These are phyloP conservation scores for Grosmannia huntii DNA, from an alignment of 2,329 filamentous ascomycete genomes.

Conservation along the genomic window DNA sequence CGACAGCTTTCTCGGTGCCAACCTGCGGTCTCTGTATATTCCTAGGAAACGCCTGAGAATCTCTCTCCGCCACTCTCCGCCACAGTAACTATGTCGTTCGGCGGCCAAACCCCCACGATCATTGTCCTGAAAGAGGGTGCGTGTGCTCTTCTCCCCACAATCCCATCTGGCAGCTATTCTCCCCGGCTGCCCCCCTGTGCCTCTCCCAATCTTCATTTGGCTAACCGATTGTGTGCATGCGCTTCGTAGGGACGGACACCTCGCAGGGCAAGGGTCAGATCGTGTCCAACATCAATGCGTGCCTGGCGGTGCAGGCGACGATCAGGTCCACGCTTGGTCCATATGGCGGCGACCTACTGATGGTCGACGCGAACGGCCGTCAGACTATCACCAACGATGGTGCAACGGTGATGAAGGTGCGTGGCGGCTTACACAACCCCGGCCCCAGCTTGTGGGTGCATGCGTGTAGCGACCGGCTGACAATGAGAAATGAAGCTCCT, in stretches of 20 bases:
- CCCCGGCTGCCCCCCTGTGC: too few species aligned
- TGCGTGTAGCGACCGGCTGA: background rate
- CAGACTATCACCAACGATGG: conserved; percentile 99
- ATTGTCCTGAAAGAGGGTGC: conserved; percentile 94
- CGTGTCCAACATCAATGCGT: conserved; percentile 96
- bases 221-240: background rate
- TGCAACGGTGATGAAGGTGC: conserved; percentile 95
- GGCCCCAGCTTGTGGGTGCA: background rate
- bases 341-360: conserved; percentile 89
- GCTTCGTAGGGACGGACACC: conserved; percentile 74
- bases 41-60: background rate
- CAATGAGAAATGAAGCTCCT: conserved; percentile 50
- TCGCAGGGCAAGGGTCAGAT: conserved; percentile 96
- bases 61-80: too few species aligned
- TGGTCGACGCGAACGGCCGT: conserved; percentile 89
- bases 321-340: conserved; percentile 94
- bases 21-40: background rate
- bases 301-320: conserved; percentile 85
- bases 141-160: conserved; percentile 20
- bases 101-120: conserved; percentile 93
- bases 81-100: conserved; percentile 66
- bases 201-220: background rate
- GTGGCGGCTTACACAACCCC: conserved; percentile 9
- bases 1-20: background rate
- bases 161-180: background rate